Evolutionary conservation across 495 filamentous ascomycete genomes (phyloP).

Genomic region (Articulospora tetracladia): DNA sequence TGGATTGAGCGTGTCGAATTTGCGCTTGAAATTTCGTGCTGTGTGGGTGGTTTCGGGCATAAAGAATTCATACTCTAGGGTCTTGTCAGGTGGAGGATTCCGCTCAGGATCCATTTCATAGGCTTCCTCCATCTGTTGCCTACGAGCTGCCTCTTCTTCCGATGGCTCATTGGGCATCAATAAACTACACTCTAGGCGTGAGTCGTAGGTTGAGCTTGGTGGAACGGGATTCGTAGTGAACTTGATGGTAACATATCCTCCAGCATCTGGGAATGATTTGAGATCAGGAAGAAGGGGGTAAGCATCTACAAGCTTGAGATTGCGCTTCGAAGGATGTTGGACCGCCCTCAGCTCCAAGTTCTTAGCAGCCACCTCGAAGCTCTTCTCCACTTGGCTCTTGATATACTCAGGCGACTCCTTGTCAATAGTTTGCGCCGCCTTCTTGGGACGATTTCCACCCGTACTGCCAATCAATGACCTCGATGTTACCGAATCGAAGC

Average conservation of each 20-base stretch:
- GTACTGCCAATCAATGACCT: conserved; percentile 19
- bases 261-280: conserved; percentile 82
- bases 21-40: conserved; percentile 61
- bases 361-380: conserved; percentile 75
- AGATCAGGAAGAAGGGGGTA: conserved; percentile 85
- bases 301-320: conserved; percentile 70
- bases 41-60: conserved; percentile 54
- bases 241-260: conserved; percentile 83
- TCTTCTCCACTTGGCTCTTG: conserved; percentile 74
- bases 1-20: conserved; percentile 67
- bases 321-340: conserved; percentile 78
- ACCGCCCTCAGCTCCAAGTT: conserved; percentile 69
- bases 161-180: conserved; percentile 60
- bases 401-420: conserved; percentile 78
- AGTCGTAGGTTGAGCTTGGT: conserved; percentile 59
- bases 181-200: conserved; percentile 74
- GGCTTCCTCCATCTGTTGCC: conserved; percentile 49
- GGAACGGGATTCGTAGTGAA: conserved; percentile 78
- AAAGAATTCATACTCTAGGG: conserved; percentile 80
- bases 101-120: conserved; percentile 59
- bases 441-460: conserved; percentile 12
- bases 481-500: conserved; percentile 25
- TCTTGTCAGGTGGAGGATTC: conserved; percentile 56
- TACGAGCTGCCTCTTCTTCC: conserved; percentile 44
- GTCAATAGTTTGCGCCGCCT: conserved; percentile 27